A percentile compares a stretch with the other conserved stretches of the same genome.
phyloP scores from a whole-genome alignment of 192 early-diverging fungal species.

The Coemansia sp. region DNA sequence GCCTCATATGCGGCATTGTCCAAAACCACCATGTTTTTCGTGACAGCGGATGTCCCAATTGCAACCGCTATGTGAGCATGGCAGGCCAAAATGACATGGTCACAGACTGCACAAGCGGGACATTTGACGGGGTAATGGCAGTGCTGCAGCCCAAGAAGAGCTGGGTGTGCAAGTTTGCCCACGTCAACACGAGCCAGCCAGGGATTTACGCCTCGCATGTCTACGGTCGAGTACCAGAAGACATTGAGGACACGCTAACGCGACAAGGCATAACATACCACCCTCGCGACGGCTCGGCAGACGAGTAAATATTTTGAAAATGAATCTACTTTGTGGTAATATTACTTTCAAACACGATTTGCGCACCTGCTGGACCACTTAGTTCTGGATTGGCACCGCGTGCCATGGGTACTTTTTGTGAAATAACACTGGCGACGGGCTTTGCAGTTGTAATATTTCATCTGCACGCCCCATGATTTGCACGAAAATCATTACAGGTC shows the following conservation, averaged over 20 bases:
- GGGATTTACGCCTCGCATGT: slow-evolving; percentile 80
- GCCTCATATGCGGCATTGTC: slow-evolving; percentile 76
- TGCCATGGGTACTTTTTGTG: neutral
- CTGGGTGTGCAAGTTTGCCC: slow-evolving; percentile 77
- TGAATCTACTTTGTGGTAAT: neutral
- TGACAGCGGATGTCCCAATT: slow-evolving; percentile 77
- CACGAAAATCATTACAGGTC: neutral
- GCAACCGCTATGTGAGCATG: slow-evolving; percentile 73
- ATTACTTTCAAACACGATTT: neutral
- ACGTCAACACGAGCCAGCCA: slow-evolving; percentile 47
- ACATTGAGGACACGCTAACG: slow-evolving; percentile 70
- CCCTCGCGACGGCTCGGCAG: slow-evolving; percentile 63
- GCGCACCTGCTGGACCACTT: no score
- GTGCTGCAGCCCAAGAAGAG: slow-evolving; percentile 71
- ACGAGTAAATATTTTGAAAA: slow-evolving; percentile 35
- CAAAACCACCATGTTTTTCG: slow-evolving; percentile 75
- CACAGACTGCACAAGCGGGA: slow-evolving; percentile 73
- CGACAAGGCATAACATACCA: slow-evolving; percentile 67
- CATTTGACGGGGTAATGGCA: slow-evolving; percentile 74
- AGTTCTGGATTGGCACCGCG: neutral
- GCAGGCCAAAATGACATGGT: slow-evolving; percentile 64
- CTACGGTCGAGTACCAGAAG: slow-evolving; percentile 69
- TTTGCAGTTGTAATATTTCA: neutral
- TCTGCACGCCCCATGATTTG: neutral
- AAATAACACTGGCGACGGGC: no score